Percentiles rank a stretch among this genome's conserved stretches.
phyloP scores from a whole-genome alignment of 352 stramenopile genomes.

The Elongisporangium undulatum region DNA sequence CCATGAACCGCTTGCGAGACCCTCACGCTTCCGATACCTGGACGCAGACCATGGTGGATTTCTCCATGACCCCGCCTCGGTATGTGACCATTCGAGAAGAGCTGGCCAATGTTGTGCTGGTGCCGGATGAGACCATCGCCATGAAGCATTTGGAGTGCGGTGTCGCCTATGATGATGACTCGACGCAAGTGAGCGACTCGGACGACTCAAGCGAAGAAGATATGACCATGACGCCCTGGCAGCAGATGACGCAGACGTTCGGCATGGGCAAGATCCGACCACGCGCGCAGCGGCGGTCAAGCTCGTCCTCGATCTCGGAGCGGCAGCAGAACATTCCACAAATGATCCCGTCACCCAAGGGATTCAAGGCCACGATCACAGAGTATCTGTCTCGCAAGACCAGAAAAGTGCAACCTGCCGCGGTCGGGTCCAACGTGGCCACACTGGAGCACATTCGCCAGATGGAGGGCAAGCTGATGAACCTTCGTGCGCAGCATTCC shows the following conservation, averaged over 20 bases:
- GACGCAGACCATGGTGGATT: conserved; percentile 33
- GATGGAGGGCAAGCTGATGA: conserved; percentile 25
- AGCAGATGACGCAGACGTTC: conserved; percentile 84
- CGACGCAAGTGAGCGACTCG: conserved; percentile 80
- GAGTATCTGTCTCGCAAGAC: conserved; percentile 63
- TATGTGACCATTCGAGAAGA: conserved; percentile 14
- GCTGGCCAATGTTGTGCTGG: conserved; percentile 19
- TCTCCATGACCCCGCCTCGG: conserved; percentile 30
- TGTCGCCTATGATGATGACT: conserved; percentile 73
- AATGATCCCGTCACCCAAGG: conserved; percentile 39
- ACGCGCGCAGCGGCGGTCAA: conserved; percentile 43
- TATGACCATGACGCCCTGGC: conserved; percentile 76
- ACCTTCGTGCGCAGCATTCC: not conserved
- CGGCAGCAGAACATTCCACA: conserved; percentile 47
- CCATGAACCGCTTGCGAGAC: not conserved
- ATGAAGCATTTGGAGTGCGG: conserved; percentile 75
- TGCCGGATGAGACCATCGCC: conserved; percentile 36
- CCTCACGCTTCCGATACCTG: not conserved
- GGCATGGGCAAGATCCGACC: conserved; percentile 52
- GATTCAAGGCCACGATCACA: conserved; percentile 55
- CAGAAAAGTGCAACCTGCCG: conserved; percentile 60
- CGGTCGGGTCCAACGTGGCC: conserved; percentile 13
- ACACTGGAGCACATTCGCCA: conserved; percentile 22
- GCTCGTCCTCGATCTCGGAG: conserved; percentile 60
- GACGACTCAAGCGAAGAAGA: conserved; percentile 73